phyloP scores from a whole-genome alignment of 768 basidiomycete species.

The Leucocoprinus leucothites region DNA sequence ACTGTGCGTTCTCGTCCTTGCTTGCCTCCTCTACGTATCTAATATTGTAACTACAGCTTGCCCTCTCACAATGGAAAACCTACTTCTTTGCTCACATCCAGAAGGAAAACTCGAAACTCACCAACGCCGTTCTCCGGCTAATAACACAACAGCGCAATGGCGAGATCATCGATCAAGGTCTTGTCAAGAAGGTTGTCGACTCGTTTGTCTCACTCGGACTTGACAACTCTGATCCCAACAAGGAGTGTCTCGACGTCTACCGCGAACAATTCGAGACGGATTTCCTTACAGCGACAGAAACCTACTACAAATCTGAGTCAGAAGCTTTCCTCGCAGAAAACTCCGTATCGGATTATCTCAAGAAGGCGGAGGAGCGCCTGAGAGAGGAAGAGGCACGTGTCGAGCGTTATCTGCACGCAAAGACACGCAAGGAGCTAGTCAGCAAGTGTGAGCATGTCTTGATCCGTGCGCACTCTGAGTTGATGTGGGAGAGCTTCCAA shows the following conservation, averaged over 20 bases:
- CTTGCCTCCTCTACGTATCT: constrained; percentile 5
- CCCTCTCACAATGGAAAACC: constrained; percentile 93
- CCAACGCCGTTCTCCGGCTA: constrained; percentile 81
- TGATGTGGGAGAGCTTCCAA: constrained; percentile 98
- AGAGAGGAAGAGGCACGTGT: constrained; percentile 96
- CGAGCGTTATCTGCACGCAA: constrained; percentile 89
- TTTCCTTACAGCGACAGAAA: constrained; percentile 87
- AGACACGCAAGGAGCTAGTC: constrained; percentile 84
- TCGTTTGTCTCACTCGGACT: constrained; percentile 96
- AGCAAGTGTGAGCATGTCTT: constrained; percentile 91
- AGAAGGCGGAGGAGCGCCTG: constrained; percentile 92
- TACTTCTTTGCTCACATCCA: constrained; percentile 89
- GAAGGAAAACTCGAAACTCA: constrained; percentile 75
- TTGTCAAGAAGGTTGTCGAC: constrained; percentile 97
- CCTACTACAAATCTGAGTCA: constrained; percentile 92
- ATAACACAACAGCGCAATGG: constrained; percentile 95
- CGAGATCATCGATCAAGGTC: constrained; percentile 89
- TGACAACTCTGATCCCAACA: constrained; percentile 88
- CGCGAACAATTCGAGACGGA: constrained; percentile 87
- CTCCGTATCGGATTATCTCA: constrained; percentile 93
- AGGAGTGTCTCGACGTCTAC: constrained; percentile 94
- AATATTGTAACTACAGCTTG: constrained; percentile 52
- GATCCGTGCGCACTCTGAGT: constrained; percentile 83
- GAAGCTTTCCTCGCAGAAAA: constrained; percentile 90
- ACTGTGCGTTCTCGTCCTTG: too few species aligned